Evolutionary conservation across 2,329 filamentous ascomycete genomes (phyloP).

Genomic region (Colletotrichum melonis): DNA sequence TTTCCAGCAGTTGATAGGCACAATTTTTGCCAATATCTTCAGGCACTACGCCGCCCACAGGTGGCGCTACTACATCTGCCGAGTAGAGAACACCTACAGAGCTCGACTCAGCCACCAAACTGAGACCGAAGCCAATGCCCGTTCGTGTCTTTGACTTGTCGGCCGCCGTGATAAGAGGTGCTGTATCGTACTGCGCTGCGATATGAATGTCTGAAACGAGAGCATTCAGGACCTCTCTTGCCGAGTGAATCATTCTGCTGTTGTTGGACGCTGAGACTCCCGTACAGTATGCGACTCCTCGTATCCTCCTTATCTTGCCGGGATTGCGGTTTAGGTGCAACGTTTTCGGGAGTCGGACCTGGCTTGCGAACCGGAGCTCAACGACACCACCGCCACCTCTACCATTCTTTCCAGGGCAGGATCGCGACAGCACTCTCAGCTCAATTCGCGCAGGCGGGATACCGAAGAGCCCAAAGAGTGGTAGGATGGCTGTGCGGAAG

Average conservation of each 20-base stretch:
- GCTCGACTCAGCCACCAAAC: constrained; percentile 91
- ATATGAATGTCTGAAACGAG: constrained; percentile 92
- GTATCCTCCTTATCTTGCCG: constrained; percentile 86
- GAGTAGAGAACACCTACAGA: constrained; percentile 85
- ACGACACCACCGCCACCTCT: constrained; percentile 89
- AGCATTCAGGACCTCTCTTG: constrained; percentile 86
- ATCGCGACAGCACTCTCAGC: constrained; percentile 82
- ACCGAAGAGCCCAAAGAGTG: constrained; percentile 89
- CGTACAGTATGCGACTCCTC: constrained; percentile 93
- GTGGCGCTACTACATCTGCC: constrained; percentile 82
- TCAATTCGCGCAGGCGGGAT: constrained; percentile 85
- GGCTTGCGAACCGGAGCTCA: constrained; percentile 92
- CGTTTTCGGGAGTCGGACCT: constrained; percentile 93
- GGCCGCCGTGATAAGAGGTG: constrained; percentile 66
- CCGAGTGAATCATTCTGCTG: constrained; percentile 91
- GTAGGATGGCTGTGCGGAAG: constrained; percentile 91
- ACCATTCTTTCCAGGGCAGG: constrained; percentile 80
- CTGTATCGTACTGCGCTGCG: constrained; percentile 80
- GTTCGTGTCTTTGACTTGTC: constrained; percentile 73
- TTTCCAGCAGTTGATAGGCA: constrained; percentile 89
- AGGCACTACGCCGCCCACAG: constrained; percentile 83
- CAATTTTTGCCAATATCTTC: constrained; percentile 92
- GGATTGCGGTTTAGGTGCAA: constrained; percentile 86
- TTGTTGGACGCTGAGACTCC: constrained; percentile 95
- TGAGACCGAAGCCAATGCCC: constrained; percentile 92